These are phyloP conservation scores for Daldinia vernicosa DNA, from an alignment of 495 filamentous ascomycete species.

Conservation along the genomic window DNA sequence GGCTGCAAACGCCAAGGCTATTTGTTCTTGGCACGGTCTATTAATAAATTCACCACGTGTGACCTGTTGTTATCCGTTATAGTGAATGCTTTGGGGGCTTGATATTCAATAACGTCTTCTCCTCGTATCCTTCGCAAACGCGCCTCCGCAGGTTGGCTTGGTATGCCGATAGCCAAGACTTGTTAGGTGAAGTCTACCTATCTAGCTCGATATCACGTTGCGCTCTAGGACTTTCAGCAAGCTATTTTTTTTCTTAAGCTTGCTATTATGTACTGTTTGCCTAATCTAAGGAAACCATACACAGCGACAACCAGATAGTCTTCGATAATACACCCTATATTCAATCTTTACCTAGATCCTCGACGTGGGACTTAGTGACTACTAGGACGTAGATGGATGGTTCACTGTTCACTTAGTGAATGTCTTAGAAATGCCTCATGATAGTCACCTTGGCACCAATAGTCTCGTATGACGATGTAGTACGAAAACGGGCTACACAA, in stretches of 20 bases:
- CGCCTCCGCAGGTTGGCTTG: neutral
- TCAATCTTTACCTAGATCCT: neutral
- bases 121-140: neutral
- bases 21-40: conserved; percentile 20
- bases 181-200: neutral
- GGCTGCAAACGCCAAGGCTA: conserved; percentile 26
- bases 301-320: neutral
- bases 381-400: neutral
- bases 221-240: neutral
- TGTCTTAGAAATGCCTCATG: neutral
- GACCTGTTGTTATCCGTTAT: neutral
- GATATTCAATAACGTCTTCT: neutral
- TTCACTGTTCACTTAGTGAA: neutral
- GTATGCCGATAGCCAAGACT: neutral
- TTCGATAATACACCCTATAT: neutral
- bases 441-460: neutral
- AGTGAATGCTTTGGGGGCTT: neutral
- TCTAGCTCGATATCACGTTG: neutral
- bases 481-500: neutral
- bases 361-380: neutral
- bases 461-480: neutral
- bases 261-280: neutral
- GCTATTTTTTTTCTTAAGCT: neutral
- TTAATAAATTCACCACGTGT: conserved; percentile 20
- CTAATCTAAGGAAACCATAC: neutral